Evolutionary conservation across 1,139 yeast species (phyloP).

Genomic region (Petasospora fabianii): DNA sequence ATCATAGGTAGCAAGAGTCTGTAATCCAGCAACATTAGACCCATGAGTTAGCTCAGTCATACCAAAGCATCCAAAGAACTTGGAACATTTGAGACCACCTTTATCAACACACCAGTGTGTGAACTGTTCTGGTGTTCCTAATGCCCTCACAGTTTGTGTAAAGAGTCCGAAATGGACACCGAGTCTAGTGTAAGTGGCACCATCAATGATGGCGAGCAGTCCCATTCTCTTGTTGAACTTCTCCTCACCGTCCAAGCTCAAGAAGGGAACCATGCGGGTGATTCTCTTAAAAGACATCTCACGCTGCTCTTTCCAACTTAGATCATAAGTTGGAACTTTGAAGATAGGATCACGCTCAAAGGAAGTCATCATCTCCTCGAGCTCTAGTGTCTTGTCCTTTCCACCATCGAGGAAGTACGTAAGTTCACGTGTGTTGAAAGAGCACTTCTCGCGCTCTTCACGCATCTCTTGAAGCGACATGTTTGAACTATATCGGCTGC

Average conservation of each 20-base stretch:
- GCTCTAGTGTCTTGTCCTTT: constrained; percentile 37
- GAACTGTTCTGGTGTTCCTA: constrained; percentile 58
- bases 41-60: constrained; percentile 96
- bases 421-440: constrained; percentile 40
- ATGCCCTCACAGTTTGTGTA: constrained; percentile 62
- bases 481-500: no score
- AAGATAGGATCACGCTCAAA: constrained; percentile 52
- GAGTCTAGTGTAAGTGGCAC: constrained; percentile 60
- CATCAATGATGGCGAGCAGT: constrained; percentile 43
- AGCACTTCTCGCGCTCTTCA: constrained; percentile 42
- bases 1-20: constrained; percentile 83
- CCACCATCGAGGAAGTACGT: constrained; percentile 50
- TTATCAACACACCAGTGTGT: constrained; percentile 75
- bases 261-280: constrained; percentile 40
- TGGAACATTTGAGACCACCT: constrained; percentile 61
- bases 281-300: constrained; percentile 50
- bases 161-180: constrained; percentile 74
- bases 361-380: constrained; percentile 41
- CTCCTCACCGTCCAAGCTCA: constrained; percentile 37
- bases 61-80: constrained; percentile 83
- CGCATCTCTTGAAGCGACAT: constrained; percentile 19
- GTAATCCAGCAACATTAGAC: constrained; percentile 88
- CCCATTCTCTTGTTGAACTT: constrained; percentile 38
- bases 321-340: constrained; percentile 40
- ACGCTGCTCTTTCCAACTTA: constrained; percentile 43